Evolutionary conservation across 73 alveolate species (phyloP), one percentile per base, ranked within the genome.

Genomic region (Paramecium primaurelia): DNA sequence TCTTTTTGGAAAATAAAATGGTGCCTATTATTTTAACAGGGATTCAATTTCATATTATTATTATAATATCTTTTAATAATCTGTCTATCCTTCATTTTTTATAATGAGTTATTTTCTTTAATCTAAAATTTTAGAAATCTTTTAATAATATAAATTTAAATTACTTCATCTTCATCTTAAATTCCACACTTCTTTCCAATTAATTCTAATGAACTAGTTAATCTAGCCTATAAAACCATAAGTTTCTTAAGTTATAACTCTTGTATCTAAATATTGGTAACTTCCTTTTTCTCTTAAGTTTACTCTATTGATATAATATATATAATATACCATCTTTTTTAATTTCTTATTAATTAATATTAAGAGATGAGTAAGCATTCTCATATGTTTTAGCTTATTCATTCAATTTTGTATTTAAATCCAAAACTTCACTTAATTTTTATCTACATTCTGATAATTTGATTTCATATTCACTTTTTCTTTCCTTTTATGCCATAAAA

Each of bases 311-410:
- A 3, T 18, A 64, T 64, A 64, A 12, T 9, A 32, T 64, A 32
- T 64, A 11, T 5, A 28, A 0, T 8, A 32, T 64, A 64, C 84
- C 84, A 0, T 64, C 84, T 64, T 64, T 25, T 25, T 28, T 64
- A 2, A 28, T 6, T 28, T 64, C 84, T 0, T 64, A 11, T 34
- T 64, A 28, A 64, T 10, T 16, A 2, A 64, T 1, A 64, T 64
- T 64, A 11, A 28, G 47, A 28, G 42, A 34, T 34, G 26, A 64
- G 45, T 80, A 45, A 2, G 91, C 91, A 42, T 25, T 80, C n/a
- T 80, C 36, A 80, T 42, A 80, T 1, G 91, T 80, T 80, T 80
- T 42, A 22, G 38, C 30, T 80, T 80, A 80, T 45, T 80, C 71
- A 44, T 80, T 28, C 7, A 80, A 49, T 80, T 42, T 80, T 49